phyloP scores from a whole-genome alignment of 305 asterid species.

The Fraxinus sp. region DNA sequence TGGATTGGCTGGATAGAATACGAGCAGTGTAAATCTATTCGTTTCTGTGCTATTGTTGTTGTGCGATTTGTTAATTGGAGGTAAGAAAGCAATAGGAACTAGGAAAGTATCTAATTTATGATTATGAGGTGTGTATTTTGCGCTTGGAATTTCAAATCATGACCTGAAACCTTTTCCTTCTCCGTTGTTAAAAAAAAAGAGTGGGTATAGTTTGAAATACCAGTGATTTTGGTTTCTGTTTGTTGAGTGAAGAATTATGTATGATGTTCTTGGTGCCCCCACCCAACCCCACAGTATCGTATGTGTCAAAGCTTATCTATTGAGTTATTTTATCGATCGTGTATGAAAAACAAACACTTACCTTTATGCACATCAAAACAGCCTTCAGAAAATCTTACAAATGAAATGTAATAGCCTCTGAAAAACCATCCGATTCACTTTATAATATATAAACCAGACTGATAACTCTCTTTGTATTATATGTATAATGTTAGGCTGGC shows the following conservation, averaged over 20 bases:
- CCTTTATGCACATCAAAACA: neutral
- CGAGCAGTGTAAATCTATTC: conserved; percentile 47
- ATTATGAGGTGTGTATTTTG: conserved; percentile 33
- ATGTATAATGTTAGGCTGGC: neutral
- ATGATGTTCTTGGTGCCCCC: conserved; percentile 1
- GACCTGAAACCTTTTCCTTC: neutral
- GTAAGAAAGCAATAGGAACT: conserved; percentile 26
- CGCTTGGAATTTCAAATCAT: conserved; percentile 19
- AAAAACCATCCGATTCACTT: neutral
- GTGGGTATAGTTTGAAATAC: conserved; percentile 45
- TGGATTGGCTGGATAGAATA: conserved; percentile 82
- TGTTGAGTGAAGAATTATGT: conserved; percentile 9
- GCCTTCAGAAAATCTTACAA: neutral
- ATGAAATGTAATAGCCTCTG: neutral
- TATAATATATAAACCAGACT: neutral
- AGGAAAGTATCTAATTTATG: conserved; percentile 39
- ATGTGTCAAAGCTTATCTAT: neutral
- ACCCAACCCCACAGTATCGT: neutral
- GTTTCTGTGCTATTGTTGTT: conserved; percentile 17
- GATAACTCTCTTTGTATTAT: neutral
- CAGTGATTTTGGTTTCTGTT: conserved; percentile 3
- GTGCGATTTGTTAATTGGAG: conserved; percentile 16
- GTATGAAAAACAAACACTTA: neutral
- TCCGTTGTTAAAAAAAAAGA: conserved; percentile 23
- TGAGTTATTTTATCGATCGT: neutral